These are phyloP conservation scores for Aspergillus pseudoviridinutans DNA, from an alignment of 2,329 filamentous ascomycete genomes.

Conservation along the genomic window DNA sequence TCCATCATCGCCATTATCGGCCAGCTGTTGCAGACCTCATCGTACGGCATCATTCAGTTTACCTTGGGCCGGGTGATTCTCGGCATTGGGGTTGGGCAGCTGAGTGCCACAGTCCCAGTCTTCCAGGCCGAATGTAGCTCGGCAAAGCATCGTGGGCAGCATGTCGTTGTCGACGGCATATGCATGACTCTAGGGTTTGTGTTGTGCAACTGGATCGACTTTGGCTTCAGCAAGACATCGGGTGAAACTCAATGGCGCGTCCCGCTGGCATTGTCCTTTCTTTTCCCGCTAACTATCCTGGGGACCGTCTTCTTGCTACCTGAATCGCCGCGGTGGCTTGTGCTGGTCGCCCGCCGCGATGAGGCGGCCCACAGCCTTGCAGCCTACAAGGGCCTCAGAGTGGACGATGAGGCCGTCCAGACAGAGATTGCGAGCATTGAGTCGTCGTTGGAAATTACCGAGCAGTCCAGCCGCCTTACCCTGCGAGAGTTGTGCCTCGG, in stretches of 20 bases:
- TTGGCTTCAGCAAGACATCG: slow-evolving; percentile 32
- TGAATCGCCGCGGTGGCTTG: slow-evolving; percentile 35
- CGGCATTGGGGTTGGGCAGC: slow-evolving; percentile 42
- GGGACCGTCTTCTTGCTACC: slow-evolving; percentile 28
- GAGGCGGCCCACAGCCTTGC: slow-evolving; percentile 20
- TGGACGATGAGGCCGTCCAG: slow-evolving; percentile 35
- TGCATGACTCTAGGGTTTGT: slow-evolving; percentile 43
- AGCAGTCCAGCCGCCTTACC: slow-evolving; percentile 39
- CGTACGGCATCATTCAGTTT: slow-evolving; percentile 46
- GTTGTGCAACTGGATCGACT: slow-evolving; percentile 45
- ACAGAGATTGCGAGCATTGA: slow-evolving; percentile 48
- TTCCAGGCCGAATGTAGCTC: slow-evolving; percentile 34
- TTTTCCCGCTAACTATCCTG: slow-evolving; percentile 27
- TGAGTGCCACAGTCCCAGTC: slow-evolving; percentile 43
- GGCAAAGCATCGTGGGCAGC: slow-evolving; percentile 17
- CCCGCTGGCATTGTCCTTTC: slow-evolving; percentile 32
- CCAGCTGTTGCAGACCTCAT: slow-evolving; percentile 41
- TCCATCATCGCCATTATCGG: slow-evolving; percentile 42
- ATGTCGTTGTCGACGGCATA: slow-evolving; percentile 31
- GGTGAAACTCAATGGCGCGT: slow-evolving; percentile 33
- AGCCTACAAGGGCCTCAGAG: slow-evolving; percentile 8
- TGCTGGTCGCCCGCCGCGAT: slow-evolving; percentile 19
- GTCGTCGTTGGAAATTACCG: slow-evolving; percentile 37
- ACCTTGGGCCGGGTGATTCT: slow-evolving; percentile 44
- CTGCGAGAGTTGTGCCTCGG: slow-evolving; percentile 28